phyloP scores from a whole-genome alignment of 176 grass and related monocot species.

The Rhynchospora pubera region DNA sequence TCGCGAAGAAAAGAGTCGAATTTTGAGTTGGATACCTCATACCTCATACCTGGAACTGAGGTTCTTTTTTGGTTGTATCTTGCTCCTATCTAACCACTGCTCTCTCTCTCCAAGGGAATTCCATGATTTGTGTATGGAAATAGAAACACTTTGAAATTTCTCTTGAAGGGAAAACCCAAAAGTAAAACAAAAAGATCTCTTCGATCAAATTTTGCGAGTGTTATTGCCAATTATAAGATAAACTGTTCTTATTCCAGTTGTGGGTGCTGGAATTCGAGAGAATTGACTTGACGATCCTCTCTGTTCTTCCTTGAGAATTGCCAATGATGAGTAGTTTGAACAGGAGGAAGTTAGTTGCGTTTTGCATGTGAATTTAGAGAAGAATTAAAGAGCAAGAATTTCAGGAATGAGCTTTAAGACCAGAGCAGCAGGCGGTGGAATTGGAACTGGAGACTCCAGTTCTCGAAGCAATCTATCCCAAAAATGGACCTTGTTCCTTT shows the following conservation, averaged over 20 bases:
- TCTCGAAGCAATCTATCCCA: background rate
- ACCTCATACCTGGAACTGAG: background rate
- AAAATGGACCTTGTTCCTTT: slow-evolving; percentile 19
- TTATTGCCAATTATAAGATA: background rate
- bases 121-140: background rate
- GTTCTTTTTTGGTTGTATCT: background rate
- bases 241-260: background rate
- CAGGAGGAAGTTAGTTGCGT: background rate
- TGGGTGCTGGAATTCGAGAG: background rate
- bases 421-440: background rate
- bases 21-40: background rate
- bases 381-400: slow-evolving; percentile 8
- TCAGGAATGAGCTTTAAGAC: slow-evolving; percentile 11
- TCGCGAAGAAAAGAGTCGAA: background rate
- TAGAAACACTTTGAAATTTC: background rate
- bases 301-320: background rate
- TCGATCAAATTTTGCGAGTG: background rate
- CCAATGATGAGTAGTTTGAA: slow-evolving; percentile 1
- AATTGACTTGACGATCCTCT: background rate
- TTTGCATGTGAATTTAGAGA: background rate
- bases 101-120: background rate
- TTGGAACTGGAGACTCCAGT: slow-evolving; percentile 14
- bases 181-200: background rate
- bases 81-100: background rate
- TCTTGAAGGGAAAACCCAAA: background rate